Base-by-base conservation (phyloP, 768 basidiomycete genomes). In the Xerocomus brunneocitrinus region DNA sequence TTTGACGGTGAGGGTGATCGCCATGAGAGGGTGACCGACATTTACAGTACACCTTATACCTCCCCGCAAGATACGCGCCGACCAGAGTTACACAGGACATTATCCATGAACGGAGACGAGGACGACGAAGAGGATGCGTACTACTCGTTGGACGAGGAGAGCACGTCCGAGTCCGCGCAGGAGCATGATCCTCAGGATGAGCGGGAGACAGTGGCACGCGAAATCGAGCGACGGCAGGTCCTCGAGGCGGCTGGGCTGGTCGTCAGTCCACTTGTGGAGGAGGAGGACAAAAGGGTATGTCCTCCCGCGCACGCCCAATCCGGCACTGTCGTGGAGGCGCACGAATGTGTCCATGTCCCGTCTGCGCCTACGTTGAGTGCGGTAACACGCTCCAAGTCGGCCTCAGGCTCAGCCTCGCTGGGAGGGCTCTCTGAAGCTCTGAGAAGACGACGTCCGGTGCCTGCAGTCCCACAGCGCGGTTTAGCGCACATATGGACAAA, bases 161-260 rank as follows among this genome's bases (percentile, higher is more conserved):
- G 52, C 8, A 49, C 52, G 7, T 60, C 55, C 9, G 52, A 49
- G 16, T 58, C 32, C 0, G 53, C 24, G 40, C 39, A 40, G 6
- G 58, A 42, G 36, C 41, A 35, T 36, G 50, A 30, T 12, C 44
- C 45, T 25, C 64, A 65, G 49, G 61, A 58, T 34, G 76, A 79
- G 40, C 51, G 3, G 16, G 82, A 85, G 49, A 73, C 73, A 10
- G 76, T 76, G 48, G 79, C 81, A 16, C 81, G 90, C 30, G 91
- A 85, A 52, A 71, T 79, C 16, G 93, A 95, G 64, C 77, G 91
- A 22, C 83, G 83, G 59, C 79, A 86, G 19, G 91, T 97, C 7
- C 73, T 98, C n/a, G 84, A 91, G 64, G 89, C 91, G 0, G 93
- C 93, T 0, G 95, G 95, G 3, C 73, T 97, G 25, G 83, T 91